phyloP scores from a whole-genome alignment of 1,139 yeast genomes.

The Candida anutae region DNA sequence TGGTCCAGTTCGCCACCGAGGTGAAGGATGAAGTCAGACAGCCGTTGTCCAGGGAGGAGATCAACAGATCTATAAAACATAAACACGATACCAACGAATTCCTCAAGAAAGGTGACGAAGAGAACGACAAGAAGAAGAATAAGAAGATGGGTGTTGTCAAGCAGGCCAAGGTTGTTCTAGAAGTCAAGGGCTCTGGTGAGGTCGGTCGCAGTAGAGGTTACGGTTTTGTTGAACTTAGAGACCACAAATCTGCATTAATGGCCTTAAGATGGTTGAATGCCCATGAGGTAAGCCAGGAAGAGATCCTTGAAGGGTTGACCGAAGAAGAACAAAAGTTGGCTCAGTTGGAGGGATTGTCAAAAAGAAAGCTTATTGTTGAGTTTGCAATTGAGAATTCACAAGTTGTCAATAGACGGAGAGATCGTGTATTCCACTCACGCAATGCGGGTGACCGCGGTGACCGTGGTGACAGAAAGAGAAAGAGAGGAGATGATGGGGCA shows the following conservation, averaged over 20 bases:
- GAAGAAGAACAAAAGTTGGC: conserved; percentile 60
- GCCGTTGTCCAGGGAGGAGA: conserved; percentile 84
- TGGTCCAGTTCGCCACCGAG: conserved; percentile 92
- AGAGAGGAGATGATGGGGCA: conserved; percentile 15
- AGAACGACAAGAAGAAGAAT: conserved; percentile 47
- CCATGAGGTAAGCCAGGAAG: conserved; percentile 69
- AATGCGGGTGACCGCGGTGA: conserved; percentile 7
- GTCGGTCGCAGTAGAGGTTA: conserved; percentile 93
- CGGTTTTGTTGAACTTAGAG: conserved; percentile 86
- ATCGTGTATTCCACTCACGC: conserved; percentile 47
- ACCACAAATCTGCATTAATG: conserved; percentile 91
- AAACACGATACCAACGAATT: conserved; percentile 37
- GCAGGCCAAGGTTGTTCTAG: conserved; percentile 90
- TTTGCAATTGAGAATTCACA: conserved; percentile 95
- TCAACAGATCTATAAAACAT: conserved; percentile 65
- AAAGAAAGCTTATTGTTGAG: conserved; percentile 82
- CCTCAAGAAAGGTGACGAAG: conserved; percentile 24
- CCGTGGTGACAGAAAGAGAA: conserved; percentile 15
- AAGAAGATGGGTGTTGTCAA: conserved; percentile 83
- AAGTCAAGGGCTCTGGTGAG: conserved; percentile 82
- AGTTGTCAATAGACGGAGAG: conserved; percentile 85
- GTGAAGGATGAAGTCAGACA: conserved; percentile 71
- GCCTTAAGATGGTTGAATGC: conserved; percentile 97
- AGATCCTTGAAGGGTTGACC: conserved; percentile 60
- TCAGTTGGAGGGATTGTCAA: conserved; percentile 44